These are phyloP conservation scores for Abrus pulchellus DNA, from an alignment of 306 rosid genomes.

Conservation along the genomic window DNA sequence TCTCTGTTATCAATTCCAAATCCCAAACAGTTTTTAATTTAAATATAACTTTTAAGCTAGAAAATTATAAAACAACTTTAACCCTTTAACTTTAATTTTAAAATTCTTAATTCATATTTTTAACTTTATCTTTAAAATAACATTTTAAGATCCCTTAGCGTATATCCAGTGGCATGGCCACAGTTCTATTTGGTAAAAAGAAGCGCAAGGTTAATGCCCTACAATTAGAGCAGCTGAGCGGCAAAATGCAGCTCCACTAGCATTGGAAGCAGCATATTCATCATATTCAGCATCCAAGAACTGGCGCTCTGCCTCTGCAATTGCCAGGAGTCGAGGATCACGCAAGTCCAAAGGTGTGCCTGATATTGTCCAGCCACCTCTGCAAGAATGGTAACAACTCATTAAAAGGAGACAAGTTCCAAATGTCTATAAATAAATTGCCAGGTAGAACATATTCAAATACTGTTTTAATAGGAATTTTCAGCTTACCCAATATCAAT, in stretches of 20 bases:
- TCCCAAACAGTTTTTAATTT: neutral
- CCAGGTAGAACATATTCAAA: neutral
- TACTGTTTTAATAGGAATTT: neutral
- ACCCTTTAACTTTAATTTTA: too few relatives aligned
- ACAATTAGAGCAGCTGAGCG: constrained; percentile 97
- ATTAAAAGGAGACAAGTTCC: constrained; percentile 22
- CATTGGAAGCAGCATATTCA: constrained; percentile 87
- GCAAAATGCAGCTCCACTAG: constrained; percentile 93
- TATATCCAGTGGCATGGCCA: constrained; percentile 4
- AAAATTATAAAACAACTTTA: neutral
- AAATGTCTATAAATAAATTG: neutral
- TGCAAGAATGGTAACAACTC: constrained; percentile 38
- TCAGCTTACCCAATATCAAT: constrained; percentile 87
- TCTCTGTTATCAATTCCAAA: neutral
- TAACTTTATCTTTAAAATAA: neutral
- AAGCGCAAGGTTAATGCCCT: constrained; percentile 45
- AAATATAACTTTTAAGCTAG: neutral
- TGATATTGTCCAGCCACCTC: constrained; percentile 97
- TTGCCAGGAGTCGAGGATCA: constrained; percentile 93
- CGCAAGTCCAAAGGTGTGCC: constrained; percentile 95
- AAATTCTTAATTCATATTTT: neutral
- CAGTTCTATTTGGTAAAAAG: constrained; percentile 8
- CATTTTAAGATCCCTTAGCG: neutral
- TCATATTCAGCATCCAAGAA: constrained; percentile 94
- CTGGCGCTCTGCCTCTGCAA: constrained; percentile 97